phyloP scores from a whole-genome alignment of 2,329 filamentous ascomycete species.

The Fusarium udum region DNA sequence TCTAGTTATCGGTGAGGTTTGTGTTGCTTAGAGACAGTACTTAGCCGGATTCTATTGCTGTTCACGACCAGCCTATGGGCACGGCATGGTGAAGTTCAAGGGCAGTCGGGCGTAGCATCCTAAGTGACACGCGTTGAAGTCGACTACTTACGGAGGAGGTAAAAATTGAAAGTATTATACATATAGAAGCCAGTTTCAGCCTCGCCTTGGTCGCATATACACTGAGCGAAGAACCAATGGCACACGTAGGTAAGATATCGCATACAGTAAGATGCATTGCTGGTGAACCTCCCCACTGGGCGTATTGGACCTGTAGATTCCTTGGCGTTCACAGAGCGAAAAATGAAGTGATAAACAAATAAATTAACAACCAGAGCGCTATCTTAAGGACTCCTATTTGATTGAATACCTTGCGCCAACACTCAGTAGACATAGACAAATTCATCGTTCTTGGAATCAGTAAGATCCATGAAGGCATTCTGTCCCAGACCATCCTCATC shows the following conservation, averaged over 20 bases:
- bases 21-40: no score
- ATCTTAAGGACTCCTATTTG: background rate
- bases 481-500: conserved; percentile 51
- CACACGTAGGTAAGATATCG: rapidly evolving
- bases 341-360: background rate
- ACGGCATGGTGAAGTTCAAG: no score
- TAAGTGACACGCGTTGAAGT: no score
- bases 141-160: no score
- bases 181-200: no score
- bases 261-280: no score
- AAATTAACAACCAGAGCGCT: background rate
- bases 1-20: rapidly evolving
- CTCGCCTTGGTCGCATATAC: no score
- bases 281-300: rapidly evolving
- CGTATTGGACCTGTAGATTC: rapidly evolving
- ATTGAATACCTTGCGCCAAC: background rate
- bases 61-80: background rate
- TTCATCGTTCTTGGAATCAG: conserved; percentile 73
- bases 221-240: rapidly evolving
- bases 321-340: rapidly evolving
- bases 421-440: conserved; percentile 70
- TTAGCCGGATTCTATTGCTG: rapidly evolving
- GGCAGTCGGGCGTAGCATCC: no score
- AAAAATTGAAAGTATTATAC: no score
- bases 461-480: conserved; percentile 67